phyloP scores from a whole-genome alignment of 2,329 filamentous ascomycete species.

The Tolypocladium nubicola region DNA sequence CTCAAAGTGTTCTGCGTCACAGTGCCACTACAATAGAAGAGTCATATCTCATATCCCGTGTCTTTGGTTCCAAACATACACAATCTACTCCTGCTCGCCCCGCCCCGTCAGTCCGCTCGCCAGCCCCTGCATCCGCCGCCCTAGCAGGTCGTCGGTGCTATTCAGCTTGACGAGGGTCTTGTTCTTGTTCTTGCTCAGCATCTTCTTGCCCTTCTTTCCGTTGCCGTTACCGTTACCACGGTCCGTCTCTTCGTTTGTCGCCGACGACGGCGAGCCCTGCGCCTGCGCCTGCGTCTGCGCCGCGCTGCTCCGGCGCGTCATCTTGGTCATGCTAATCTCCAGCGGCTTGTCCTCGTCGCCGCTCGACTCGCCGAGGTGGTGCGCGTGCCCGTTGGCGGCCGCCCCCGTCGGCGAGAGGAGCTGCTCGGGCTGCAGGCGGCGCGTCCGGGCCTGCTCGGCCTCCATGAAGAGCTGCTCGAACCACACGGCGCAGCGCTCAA shows the following conservation, averaged over 20 bases:
- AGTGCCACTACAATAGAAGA: background rate
- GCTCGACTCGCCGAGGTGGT: conserved; percentile 44
- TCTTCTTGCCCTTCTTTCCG: conserved; percentile 15
- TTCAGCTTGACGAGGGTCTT: conserved; percentile 42
- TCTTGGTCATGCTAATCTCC: conserved; percentile 62
- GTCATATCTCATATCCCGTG: background rate
- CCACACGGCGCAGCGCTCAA: conserved; percentile 70
- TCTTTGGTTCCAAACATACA: background rate
- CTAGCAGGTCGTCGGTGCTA: conserved; percentile 47
- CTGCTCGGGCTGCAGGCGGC: conserved; percentile 4
- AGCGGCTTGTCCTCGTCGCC: conserved; percentile 73
- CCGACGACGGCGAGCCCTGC: conserved; percentile 3
- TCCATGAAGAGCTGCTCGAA: conserved; percentile 64
- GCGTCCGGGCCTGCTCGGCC: conserved; percentile 30
- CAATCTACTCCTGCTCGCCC: conserved; percentile 27
- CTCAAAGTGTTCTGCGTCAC: background rate
- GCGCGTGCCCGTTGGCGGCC: conserved; percentile 9
- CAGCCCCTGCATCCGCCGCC: conserved; percentile 47
- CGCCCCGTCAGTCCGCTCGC: conserved; percentile 41
- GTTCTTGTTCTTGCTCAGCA: conserved; percentile 30
- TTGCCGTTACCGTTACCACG: conserved; percentile 3
- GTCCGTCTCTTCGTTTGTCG: conserved; percentile 14
- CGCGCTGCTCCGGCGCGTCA: conserved; percentile 23
- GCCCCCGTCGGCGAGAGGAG: background rate
- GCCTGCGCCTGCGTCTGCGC: conserved; percentile 1